Evolutionary conservation across 108 stramenopile species (phyloP).

Genomic region (Fragilariopsis cylindrus): DNA sequence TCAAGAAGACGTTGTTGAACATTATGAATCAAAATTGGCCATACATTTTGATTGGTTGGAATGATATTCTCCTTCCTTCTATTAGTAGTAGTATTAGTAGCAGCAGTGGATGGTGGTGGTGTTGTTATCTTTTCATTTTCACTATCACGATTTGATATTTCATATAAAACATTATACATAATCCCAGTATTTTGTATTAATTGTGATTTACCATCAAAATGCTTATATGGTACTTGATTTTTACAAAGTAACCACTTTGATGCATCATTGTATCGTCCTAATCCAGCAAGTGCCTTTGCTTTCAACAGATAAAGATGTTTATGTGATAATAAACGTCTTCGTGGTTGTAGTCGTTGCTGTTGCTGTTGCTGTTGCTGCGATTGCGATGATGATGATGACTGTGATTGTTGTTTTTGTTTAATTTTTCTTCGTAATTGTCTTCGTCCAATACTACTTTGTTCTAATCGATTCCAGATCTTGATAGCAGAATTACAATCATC

Average conservation of each 20-base stretch:
- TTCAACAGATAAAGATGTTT: background rate
- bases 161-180: background rate
- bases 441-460: background rate
- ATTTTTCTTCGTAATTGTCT: background rate
- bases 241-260: background rate
- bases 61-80: background rate
- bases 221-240: background rate
- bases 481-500: constrained; percentile 8
- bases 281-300: background rate
- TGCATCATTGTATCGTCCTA: constrained; percentile 6
- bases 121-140: background rate
- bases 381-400: background rate
- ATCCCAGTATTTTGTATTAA: background rate
- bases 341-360: background rate
- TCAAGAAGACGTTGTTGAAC: background rate
- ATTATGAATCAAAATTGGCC: constrained; percentile 1
- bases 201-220: background rate
- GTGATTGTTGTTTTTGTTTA: background rate
- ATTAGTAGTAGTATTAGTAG: background rate
- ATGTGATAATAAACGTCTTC: background rate
- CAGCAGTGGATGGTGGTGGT: background rate
- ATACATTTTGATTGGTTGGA: constrained; percentile 7
- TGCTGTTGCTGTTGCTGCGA: background rate
- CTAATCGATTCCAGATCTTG: constrained; percentile 2
- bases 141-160: background rate